phyloP scores from a whole-genome alignment of 2,329 filamentous ascomycete species.

The Aspergillus texensis region DNA sequence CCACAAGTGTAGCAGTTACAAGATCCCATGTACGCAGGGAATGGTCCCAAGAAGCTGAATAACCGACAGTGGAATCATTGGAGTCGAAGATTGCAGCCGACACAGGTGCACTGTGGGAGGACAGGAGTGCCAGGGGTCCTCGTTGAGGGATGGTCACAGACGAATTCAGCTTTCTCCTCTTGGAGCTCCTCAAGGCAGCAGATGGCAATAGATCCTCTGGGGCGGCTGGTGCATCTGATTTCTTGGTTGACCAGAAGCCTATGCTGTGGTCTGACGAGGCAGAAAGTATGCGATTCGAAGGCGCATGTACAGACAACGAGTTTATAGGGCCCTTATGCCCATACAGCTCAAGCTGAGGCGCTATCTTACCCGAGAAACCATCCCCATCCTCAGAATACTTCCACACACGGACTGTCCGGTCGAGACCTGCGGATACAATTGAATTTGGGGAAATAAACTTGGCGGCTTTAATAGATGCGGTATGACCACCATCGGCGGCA shows the following conservation, averaged over 20 bases:
- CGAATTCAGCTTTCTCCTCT: slow-evolving; percentile 73
- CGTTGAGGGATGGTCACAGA: slow-evolving; percentile 67
- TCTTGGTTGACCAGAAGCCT: slow-evolving; percentile 85
- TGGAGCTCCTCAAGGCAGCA: slow-evolving; percentile 64
- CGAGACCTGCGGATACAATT: slow-evolving; percentile 80
- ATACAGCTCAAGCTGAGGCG: slow-evolving; percentile 77
- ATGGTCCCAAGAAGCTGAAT: slow-evolving; percentile 90
- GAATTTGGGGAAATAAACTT: slow-evolving; percentile 78
- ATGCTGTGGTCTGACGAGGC: slow-evolving; percentile 81
- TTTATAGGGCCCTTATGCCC: slow-evolving; percentile 78
- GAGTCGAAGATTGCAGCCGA: slow-evolving; percentile 84
- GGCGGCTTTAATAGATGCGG: slow-evolving; percentile 75
- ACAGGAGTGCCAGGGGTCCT: slow-evolving; percentile 75
- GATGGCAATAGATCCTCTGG: slow-evolving; percentile 70
- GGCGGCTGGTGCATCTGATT: slow-evolving; percentile 73
- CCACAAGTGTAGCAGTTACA: slow-evolving; percentile 75
- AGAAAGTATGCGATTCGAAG: slow-evolving; percentile 77
- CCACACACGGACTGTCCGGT: slow-evolving; percentile 86
- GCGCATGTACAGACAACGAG: slow-evolving; percentile 71
- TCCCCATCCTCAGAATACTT: slow-evolving; percentile 73
- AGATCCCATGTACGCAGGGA: slow-evolving; percentile 89
- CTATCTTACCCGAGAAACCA: slow-evolving; percentile 64
- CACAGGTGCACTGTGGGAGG: slow-evolving; percentile 72
- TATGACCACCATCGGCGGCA: slow-evolving; percentile 70
- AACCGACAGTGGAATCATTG: slow-evolving; percentile 81